A percentile compares a stretch with the other conserved stretches of the same genome.
phyloP scores from a whole-genome alignment of 176 grass and related monocot genomes.

The Ananas comosus region DNA sequence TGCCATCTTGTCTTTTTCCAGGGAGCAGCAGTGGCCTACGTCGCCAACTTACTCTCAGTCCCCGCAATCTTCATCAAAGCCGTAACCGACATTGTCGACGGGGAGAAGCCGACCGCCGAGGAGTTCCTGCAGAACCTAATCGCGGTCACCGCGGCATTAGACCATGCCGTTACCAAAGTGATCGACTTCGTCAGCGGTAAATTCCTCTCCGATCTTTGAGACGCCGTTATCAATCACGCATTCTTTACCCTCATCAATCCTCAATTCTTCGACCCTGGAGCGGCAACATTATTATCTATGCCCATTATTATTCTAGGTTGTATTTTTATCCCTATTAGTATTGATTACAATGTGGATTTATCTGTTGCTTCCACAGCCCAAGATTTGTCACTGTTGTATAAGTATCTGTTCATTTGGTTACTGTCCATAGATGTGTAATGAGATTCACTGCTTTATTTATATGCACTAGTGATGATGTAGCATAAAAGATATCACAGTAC shows the following conservation, averaged over 20 bases:
- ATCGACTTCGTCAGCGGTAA: constrained; percentile 58
- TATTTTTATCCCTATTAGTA: too few relatives aligned
- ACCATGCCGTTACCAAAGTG: constrained; percentile 37
- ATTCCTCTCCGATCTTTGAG: constrained; percentile 56
- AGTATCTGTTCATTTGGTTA: too few relatives aligned
- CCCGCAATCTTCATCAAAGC: constrained; percentile 79
- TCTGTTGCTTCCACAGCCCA: too few relatives aligned
- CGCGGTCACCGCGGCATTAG: constrained; percentile 49
- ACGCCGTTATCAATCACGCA: not conserved
- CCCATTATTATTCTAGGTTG: not conserved
- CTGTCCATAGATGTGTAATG: too few relatives aligned
- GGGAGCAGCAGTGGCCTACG: constrained; percentile 89
- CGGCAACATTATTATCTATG: not conserved
- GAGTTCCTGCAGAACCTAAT: constrained; percentile 76
- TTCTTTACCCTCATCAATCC: too few relatives aligned
- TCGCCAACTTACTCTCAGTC: constrained; percentile 56
- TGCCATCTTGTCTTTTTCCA: constrained; percentile 17
- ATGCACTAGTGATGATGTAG: too few relatives aligned
- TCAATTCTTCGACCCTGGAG: too few relatives aligned
- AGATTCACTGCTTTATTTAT: too few relatives aligned
- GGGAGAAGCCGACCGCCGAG: constrained; percentile 71
- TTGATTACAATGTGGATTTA: too few relatives aligned
- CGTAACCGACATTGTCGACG: constrained; percentile 83
- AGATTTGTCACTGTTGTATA: too few relatives aligned
- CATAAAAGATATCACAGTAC: too few relatives aligned